phyloP scores from a whole-genome alignment of 495 filamentous ascomycete genomes.

The Lophium mytilinum region DNA sequence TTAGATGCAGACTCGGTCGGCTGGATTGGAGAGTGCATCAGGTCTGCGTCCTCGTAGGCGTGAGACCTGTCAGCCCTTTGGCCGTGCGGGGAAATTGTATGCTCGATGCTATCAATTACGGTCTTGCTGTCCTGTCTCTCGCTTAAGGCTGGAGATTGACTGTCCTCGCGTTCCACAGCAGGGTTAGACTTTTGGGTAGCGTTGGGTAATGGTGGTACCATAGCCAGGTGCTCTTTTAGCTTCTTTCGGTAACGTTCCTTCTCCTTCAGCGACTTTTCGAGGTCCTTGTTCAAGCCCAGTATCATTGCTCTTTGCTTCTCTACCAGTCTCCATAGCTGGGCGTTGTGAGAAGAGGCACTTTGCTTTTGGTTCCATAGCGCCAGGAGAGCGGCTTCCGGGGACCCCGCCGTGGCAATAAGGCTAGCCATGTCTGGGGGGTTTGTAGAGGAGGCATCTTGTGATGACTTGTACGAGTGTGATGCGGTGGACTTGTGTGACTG shows the following conservation, averaged over 20 bases:
- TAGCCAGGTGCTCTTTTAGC: conserved; percentile 62
- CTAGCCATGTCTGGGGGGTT: conserved; percentile 31
- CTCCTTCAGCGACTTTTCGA: conserved; percentile 85
- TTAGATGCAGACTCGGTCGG: conserved; percentile 16
- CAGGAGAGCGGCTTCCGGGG: conserved; percentile 79
- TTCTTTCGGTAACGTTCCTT: conserved; percentile 92
- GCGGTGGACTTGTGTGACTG: conserved; percentile 47
- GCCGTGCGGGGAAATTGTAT: conserved; percentile 18
- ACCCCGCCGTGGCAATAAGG: conserved; percentile 63
- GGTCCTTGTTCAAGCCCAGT: conserved; percentile 85
- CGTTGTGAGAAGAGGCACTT: conserved; percentile 76
- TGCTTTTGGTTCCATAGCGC: conserved; percentile 88
- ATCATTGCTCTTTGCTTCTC: conserved; percentile 95
- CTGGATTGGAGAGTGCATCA: conserved; percentile 19
- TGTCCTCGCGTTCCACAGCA: conserved; percentile 25
- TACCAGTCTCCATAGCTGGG: conserved; percentile 88
- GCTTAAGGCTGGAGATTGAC: conserved; percentile 24
- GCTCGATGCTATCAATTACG: conserved; percentile 4
- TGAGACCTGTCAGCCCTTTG: conserved; percentile 11
- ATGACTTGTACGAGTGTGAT: conserved; percentile 54
- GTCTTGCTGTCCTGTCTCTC: conserved; percentile 17
- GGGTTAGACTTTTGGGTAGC: conserved; percentile 21
- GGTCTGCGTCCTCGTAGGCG: conserved; percentile 6
- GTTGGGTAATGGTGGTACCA: conserved; percentile 42
- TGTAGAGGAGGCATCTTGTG: conserved; percentile 29